Conservation (phyloP, 164 flowering plant species). For the Liquidambar formosana region DNA sequence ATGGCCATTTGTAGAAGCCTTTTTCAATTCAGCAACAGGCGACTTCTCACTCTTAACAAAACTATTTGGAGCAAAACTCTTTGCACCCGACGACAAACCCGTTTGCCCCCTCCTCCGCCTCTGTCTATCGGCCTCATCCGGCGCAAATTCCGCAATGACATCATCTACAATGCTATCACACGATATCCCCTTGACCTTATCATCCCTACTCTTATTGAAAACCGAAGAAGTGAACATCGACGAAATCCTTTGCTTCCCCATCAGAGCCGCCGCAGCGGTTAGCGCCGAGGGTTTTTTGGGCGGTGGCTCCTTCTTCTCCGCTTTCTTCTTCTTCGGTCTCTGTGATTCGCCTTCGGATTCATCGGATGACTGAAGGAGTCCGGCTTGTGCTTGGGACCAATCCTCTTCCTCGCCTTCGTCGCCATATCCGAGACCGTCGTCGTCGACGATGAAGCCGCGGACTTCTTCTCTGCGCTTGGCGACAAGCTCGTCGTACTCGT, state of each 20-base stretch:
- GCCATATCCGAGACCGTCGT: slow-evolving; percentile 75
- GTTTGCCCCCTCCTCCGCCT: slow-evolving; percentile 50
- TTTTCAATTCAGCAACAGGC: slow-evolving; percentile 7
- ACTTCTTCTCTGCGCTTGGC: slow-evolving; percentile 72
- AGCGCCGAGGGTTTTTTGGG: slow-evolving; percentile 58
- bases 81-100: background rate
- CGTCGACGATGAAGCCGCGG: slow-evolving; percentile 76
- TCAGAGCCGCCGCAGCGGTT: slow-evolving; percentile 77
- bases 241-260: slow-evolving; percentile 86
- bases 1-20: slow-evolving; percentile 8
- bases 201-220: slow-evolving; percentile 60
- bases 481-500: slow-evolving; percentile 69
- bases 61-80: slow-evolving; percentile 3
- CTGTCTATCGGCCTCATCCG: slow-evolving; percentile 84
- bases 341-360: slow-evolving; percentile 58
- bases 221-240: slow-evolving; percentile 79
- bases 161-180: slow-evolving; percentile 82
- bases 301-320: slow-evolving; percentile 47
- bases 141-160: slow-evolving; percentile 87
- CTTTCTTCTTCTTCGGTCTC: slow-evolving; percentile 50
- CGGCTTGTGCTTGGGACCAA: slow-evolving; percentile 57
- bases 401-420: slow-evolving; percentile 95
- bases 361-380: slow-evolving; percentile 51
- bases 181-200: slow-evolving; percentile 37
- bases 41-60: slow-evolving; percentile 30